Evolutionary conservation across 2,329 filamentous ascomycete species (phyloP), one percentile per base, ranked within the genome.

Genomic region (Exophiala viscosa): DNA sequence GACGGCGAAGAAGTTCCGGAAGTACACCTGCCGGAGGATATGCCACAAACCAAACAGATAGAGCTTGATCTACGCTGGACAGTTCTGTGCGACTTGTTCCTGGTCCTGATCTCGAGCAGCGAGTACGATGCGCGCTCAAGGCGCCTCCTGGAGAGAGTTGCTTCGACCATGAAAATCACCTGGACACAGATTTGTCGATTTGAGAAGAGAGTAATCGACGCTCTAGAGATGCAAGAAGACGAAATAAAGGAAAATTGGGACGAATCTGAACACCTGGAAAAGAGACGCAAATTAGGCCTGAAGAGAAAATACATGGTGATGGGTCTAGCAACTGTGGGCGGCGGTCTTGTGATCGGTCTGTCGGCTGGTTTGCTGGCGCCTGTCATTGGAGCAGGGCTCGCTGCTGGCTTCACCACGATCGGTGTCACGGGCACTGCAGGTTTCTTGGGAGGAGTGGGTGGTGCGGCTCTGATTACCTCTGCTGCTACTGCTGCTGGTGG

Each of bases 61-160:
- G 92, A 97, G 65, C 95, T 99, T 53, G 93, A 99, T 68, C 79
- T 99, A 48, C 84, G 93, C 14, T 99, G 93, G 93, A 99, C 93
- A 0, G 87, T 97, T 0, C 81, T 99, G 2, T 99, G 93, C 67
- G 93, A 99, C 70, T 75, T 99, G 3, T 99, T 99, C 68, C 79
- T 99, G 3, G 84, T 96, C 3, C 79, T 99, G n/a, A 91, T 99
- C 62, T 88, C 92, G n/a, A 92, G 97, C 70, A 93, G 90, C 1
- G 79, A 87, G 10, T 99, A 99, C 68, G 93, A 99, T 67, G 77
- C 92, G 11, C 85, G 93, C 23, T 97, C 93, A 5, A 82, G 93
- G 58, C 80, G 85, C 36, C 75, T 99, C 23, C 75, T 99, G 5
- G 92, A 97, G 70, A 79, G 82, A 50, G 90, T 97, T 1, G 93